Conservation (phyloP, 2,329 filamentous ascomycete species). For the Sporothrix schenckii region DNA sequence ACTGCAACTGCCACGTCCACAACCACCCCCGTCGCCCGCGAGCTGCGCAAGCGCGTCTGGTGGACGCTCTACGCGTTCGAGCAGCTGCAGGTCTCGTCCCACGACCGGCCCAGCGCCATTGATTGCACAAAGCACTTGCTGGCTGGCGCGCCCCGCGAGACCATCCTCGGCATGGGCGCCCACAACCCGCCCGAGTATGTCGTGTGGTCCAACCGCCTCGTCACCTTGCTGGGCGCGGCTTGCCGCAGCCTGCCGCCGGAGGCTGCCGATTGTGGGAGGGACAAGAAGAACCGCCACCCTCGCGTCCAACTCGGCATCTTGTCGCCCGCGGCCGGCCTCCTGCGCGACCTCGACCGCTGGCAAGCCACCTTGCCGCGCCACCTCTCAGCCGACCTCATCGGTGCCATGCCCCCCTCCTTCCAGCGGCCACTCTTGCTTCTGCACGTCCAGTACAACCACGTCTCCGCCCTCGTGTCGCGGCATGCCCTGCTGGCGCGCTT, state of each 20-base stretch:
- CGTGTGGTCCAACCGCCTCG: constrained; percentile 45
- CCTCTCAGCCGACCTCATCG: constrained; percentile 42
- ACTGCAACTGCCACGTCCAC: neutral
- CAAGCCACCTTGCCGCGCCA: constrained; percentile 44
- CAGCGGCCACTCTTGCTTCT: constrained; percentile 46
- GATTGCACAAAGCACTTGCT: constrained; percentile 37
- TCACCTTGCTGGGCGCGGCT: constrained; percentile 45
- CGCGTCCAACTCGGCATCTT: constrained; percentile 44
- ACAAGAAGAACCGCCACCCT: neutral
- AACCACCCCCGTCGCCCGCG: constrained; percentile 42
- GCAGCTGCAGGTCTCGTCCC: constrained; percentile 49
- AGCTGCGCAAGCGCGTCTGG: constrained; percentile 41
- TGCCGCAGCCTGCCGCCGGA: neutral
- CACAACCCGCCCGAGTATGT: constrained; percentile 42
- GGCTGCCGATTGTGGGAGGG: neutral
- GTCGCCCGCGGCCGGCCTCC: constrained; percentile 46
- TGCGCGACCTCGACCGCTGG: constrained; percentile 48
- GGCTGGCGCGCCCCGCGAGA: constrained; percentile 44
- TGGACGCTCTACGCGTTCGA: constrained; percentile 43
- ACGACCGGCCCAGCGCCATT: constrained; percentile 50
- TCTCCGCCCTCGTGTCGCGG: constrained; percentile 45
- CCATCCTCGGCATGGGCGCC: constrained; percentile 44
- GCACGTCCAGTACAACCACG: constrained; percentile 47
- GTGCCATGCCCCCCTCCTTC: constrained; percentile 42
- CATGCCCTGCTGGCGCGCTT: constrained; percentile 45